Percentiles rank a stretch among this genome's conserved stretches.
phyloP scores from a whole-genome alignment of 2,329 filamentous ascomycete genomes.

The Clonostachys rhizophaga region DNA sequence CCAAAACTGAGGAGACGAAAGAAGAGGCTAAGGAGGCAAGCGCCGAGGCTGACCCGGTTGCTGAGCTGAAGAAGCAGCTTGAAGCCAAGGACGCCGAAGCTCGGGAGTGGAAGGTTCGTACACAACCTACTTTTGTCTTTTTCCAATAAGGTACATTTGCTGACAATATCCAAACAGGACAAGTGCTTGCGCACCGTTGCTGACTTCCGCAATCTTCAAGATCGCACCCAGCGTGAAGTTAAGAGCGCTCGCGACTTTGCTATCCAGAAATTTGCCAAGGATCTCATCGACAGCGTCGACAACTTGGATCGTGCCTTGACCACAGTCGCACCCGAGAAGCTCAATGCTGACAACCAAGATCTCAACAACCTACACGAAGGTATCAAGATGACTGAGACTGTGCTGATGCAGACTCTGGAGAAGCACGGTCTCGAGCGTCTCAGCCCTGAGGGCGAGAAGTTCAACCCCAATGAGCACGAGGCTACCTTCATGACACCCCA shows the following conservation, averaged over 20 bases:
- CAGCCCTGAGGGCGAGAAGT: constrained; percentile 78
- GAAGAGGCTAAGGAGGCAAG: constrained; percentile 10
- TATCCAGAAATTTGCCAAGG: constrained; percentile 91
- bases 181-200: constrained; percentile 91
- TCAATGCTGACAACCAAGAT: constrained; percentile 58
- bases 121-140: not conserved
- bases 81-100: constrained; percentile 48
- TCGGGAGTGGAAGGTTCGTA: constrained; percentile 77
- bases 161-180: constrained; percentile 53
- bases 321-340: constrained; percentile 72
- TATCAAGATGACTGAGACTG: constrained; percentile 89
- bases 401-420: constrained; percentile 81
- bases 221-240: constrained; percentile 87
- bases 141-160: not conserved
- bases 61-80: constrained; percentile 43
- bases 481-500: constrained; percentile 91
- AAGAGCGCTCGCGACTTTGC: constrained; percentile 86
- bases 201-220: constrained; percentile 97
- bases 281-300: constrained; percentile 92
- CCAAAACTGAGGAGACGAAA: constrained; percentile 15
- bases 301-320: constrained; percentile 91
- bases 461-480: constrained; percentile 96
- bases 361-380: constrained; percentile 79
- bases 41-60: constrained; percentile 26
- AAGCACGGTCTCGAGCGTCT: constrained; percentile 94